These are phyloP conservation scores for Cryptosporidium felis DNA, from an alignment of 169 alveolate genomes.

Conservation along the genomic window DNA sequence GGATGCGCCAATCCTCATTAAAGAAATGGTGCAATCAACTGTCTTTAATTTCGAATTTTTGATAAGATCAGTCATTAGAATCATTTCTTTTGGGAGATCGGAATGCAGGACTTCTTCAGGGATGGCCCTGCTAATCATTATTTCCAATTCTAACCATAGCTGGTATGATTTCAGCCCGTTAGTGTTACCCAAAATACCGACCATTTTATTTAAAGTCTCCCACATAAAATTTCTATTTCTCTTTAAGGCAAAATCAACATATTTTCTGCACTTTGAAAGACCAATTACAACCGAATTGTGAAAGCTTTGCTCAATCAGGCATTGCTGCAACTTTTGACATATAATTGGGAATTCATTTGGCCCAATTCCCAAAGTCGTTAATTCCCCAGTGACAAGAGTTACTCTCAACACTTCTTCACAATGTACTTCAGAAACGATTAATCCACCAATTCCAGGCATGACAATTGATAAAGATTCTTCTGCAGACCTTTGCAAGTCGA, in stretches of 20 bases:
- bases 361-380: slow-evolving; percentile 18
- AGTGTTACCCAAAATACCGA: slow-evolving; percentile 26
- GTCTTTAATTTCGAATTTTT: slow-evolving; percentile 32
- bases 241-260: slow-evolving; percentile 27
- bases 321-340: slow-evolving; percentile 30
- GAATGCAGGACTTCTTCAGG: slow-evolving; percentile 43
- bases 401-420: slow-evolving; percentile 42
- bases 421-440: slow-evolving; percentile 37
- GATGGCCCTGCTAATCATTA: not conserved
- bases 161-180: slow-evolving; percentile 39
- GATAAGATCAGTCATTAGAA: not conserved
- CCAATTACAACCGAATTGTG: slow-evolving; percentile 44
- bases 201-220: slow-evolving; percentile 56
- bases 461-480: slow-evolving; percentile 40
- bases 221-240: slow-evolving; percentile 64
- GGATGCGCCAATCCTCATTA: slow-evolving; percentile 48
- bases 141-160: slow-evolving; percentile 56
- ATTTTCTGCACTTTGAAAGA: slow-evolving; percentile 24
- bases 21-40: slow-evolving; percentile 59
- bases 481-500: slow-evolving; percentile 38
- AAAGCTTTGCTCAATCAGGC: slow-evolving; percentile 4
- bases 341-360: slow-evolving; percentile 12
- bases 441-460: slow-evolving; percentile 64
- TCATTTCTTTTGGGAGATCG: slow-evolving; percentile 62
- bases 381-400: slow-evolving; percentile 26